Percentiles rank a stretch among this genome's conserved stretches.
These are phyloP conservation scores for Fusarium nurragi DNA, from an alignment of 2,329 filamentous ascomycete species.

Conservation along the genomic window DNA sequence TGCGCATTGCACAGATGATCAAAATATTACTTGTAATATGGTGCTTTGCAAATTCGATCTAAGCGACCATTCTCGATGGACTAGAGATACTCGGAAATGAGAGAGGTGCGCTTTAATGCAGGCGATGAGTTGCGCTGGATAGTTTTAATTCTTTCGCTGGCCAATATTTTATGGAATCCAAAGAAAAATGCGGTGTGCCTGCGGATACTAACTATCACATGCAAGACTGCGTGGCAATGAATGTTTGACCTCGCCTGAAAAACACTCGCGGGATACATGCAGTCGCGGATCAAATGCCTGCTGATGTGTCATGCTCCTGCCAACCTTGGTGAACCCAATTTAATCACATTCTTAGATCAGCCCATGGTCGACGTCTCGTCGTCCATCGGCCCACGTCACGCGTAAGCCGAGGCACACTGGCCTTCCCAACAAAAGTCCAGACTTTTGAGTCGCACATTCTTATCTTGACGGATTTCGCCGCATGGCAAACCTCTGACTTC, in stretches of 20 bases:
- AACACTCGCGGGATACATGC: background rate
- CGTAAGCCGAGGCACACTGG: conserved; percentile 16
- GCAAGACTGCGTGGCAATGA: background rate
- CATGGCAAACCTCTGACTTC: background rate
- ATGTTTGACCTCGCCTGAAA: background rate
- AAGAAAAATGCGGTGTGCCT: background rate
- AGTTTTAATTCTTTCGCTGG: background rate
- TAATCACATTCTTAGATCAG: conserved; percentile 10
- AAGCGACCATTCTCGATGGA: too few relatives aligned
- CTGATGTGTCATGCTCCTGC: background rate
- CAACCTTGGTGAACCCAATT: background rate
- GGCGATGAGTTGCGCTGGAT: too few relatives aligned
- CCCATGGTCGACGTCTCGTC: background rate
- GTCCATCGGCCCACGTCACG: conserved; percentile 16
- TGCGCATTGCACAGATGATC: too few relatives aligned
- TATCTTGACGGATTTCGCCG: background rate
- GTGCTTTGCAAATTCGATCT: too few relatives aligned
- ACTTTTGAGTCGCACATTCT: background rate
- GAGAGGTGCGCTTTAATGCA: too few relatives aligned
- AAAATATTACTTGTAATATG: too few relatives aligned
- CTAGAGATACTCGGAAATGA: too few relatives aligned
- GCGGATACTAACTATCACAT: conserved; percentile 8
- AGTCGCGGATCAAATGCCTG: background rate
- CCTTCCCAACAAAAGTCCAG: background rate
- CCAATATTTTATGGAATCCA: background rate